phyloP scores from a whole-genome alignment of 1,284 basidiomycete genomes.

The Moniliella sp. region DNA sequence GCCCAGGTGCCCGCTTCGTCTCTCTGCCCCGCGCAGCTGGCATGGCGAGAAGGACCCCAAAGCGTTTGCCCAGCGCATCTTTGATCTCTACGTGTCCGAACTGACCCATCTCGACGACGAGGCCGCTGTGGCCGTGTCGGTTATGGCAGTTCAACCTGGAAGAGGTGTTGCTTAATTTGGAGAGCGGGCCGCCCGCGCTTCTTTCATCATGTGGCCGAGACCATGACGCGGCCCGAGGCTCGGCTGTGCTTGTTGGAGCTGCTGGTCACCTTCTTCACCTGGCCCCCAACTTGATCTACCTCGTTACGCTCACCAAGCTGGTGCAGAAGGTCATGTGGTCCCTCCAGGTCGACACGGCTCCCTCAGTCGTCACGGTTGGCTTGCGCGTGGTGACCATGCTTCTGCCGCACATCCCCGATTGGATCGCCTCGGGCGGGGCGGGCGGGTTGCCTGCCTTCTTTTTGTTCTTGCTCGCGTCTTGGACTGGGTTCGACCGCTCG shows the following conservation, averaged over 20 bases:
- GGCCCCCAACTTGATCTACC: slow-evolving; percentile 21
- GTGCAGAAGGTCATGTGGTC: slow-evolving; percentile 11
- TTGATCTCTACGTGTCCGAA: neutral
- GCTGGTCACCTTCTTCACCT: slow-evolving; percentile 21
- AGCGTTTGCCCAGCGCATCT: neutral
- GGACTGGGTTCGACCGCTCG: too few relatives aligned
- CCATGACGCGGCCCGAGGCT: slow-evolving; percentile 9
- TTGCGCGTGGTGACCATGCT: slow-evolving; percentile 23
- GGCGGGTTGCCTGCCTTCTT: slow-evolving; percentile 18
- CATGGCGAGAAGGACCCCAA: too few relatives aligned
- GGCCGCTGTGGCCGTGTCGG: neutral
- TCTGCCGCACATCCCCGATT: slow-evolving; percentile 26
- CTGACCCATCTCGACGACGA: neutral
- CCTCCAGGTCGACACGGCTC: slow-evolving; percentile 18
- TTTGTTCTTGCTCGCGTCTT: slow-evolving; percentile 19
- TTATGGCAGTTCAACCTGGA: neutral
- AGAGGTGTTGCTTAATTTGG: neutral
- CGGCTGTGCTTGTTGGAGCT: slow-evolving; percentile 18
- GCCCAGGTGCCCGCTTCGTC: neutral
- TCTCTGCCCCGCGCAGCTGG: too few relatives aligned
- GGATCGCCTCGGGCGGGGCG: slow-evolving; percentile 19
- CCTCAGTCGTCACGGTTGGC: slow-evolving; percentile 16
- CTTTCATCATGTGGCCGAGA: slow-evolving; percentile 20
- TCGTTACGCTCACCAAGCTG: slow-evolving; percentile 20
- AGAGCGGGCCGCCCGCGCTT: slow-evolving; percentile 4